Base-by-base conservation (phyloP, 1,139 yeast genomes). In the Scheffersomyces cryptocercus region DNA sequence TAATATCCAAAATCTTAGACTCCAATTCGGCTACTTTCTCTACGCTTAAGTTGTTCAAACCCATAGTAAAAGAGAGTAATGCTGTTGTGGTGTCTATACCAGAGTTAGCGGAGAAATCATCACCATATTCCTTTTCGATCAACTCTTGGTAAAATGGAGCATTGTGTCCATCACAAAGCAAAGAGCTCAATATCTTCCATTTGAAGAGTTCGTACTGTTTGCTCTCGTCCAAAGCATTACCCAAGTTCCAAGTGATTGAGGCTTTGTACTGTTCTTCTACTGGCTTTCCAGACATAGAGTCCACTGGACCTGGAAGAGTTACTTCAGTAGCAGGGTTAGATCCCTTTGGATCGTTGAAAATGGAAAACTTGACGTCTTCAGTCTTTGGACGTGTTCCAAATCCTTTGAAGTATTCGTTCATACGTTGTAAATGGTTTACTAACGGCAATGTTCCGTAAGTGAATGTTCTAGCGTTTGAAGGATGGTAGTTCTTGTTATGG, bases 91-190 rank as follows among this genome's bases (percentile, higher is more conserved):
- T 77, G 48, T 93, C 98, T 40, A 89, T 72, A 0, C 99, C 99
- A 0, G 96, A 75, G 57, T 95, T 95, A 5, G 91, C 88, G 0
- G 95, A 73, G 62, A 85, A 93, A 54, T 93, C 98, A 39, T 88
- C 82, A 35, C 95, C 98, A 37, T 84, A 64, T 2, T 95, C 95
- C 8, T 85, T 68, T 62, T 93, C 99, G 47, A 93, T 86, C 46
- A 93, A 72, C 20, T 81, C 81, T 64, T 90, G 89, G 64, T 91
- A 88, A 43, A 93, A 75, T 5, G 96, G 93, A 9, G 98, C 86
- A 11, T 93, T 85, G 58, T 91, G 98, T 1, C 99, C 98, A 61
- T 89, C 97, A 54, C 87, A 80, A 32, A 95, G 70, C 46, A 95
- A 69, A 13, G 84, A 80, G 20, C 88, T 81, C 39, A 91, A 70